Percentiles rank a stretch among this genome's conserved stretches.
phyloP scores from a whole-genome alignment of 768 basidiomycete species.

The Tylopilus intermedius region DNA sequence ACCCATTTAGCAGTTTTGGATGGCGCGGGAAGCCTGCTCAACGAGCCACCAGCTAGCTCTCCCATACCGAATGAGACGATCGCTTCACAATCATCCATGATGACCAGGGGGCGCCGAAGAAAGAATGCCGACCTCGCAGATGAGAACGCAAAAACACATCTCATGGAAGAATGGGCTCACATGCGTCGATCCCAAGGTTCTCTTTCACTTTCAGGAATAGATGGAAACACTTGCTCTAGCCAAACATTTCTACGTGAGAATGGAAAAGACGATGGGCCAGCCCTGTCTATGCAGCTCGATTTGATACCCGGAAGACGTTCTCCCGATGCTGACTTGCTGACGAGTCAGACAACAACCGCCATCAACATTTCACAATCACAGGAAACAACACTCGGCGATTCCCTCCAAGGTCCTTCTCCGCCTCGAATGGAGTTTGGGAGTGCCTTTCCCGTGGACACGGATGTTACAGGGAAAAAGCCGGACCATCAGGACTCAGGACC shows the following conservation, averaged over 20 bases:
- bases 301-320: not conserved
- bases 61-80: not conserved
- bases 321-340: not conserved
- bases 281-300: not conserved
- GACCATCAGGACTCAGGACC: not conserved
- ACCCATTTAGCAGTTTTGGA: slow-evolving; percentile 23
- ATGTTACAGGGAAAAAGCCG: not conserved
- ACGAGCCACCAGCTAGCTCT: slow-evolving; percentile 3
- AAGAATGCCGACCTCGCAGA: slow-evolving; percentile 16
- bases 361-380: slow-evolving; percentile 1
- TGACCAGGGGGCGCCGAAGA: slow-evolving; percentile 15
- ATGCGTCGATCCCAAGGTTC: slow-evolving; percentile 27
- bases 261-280: not conserved
- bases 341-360: not conserved
- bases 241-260: not conserved
- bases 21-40: slow-evolving; percentile 7
- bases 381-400: not conserved
- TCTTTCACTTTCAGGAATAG: slow-evolving; percentile 12
- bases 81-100: slow-evolving; percentile 5
- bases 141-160: slow-evolving; percentile 16
- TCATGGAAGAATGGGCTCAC: slow-evolving; percentile 30
- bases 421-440: not conserved
- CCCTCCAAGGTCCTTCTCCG: not conserved
- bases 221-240: not conserved
- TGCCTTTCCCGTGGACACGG: not conserved